Conservation (phyloP, 2,329 filamentous ascomycete species). For the Curvularia sp. region DNA sequence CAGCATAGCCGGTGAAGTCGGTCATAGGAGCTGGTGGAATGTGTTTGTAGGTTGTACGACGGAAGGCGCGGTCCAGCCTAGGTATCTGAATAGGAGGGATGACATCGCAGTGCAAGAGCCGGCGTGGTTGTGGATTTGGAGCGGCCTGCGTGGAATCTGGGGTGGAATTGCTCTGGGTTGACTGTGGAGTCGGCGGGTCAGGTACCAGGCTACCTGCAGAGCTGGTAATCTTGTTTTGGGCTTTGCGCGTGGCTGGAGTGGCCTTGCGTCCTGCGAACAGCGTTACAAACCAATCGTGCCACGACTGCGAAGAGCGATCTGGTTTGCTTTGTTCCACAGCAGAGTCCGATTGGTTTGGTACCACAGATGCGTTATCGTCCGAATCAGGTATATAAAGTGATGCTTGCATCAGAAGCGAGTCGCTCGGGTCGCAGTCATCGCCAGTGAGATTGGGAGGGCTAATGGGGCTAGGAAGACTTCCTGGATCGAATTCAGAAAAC, state of each 20-base stretch:
- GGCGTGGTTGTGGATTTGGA: background rate
- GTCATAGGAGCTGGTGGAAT: slow-evolving; percentile 11
- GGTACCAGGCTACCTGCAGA: background rate
- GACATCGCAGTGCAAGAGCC: slow-evolving; percentile 9
- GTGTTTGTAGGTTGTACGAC: background rate
- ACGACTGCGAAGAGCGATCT: background rate
- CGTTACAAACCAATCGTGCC: slow-evolving; percentile 15
- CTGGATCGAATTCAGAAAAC: background rate
- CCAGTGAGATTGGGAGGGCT: background rate
- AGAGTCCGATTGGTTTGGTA: background rate
- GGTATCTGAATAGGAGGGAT: slow-evolving; percentile 1
- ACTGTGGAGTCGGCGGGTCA: background rate
- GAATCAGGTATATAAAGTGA: background rate
- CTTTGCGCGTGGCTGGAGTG: background rate
- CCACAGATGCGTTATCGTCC: background rate
- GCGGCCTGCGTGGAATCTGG: background rate
- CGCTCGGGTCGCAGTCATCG: slow-evolving; percentile 7
- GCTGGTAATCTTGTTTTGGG: background rate
- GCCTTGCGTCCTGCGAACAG: slow-evolving; percentile 22
- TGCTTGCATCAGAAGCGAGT: slow-evolving; percentile 7
- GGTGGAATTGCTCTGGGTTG: background rate
- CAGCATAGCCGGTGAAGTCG: slow-evolving; percentile 13
- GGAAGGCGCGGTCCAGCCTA: background rate
- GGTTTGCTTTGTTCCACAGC: background rate
- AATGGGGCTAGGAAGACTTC: too few species aligned